Evolutionary conservation across 148 eudicot genomes (phyloP), one percentile per base, ranked within the genome.

Genomic region (Spergularia bocconei): DNA sequence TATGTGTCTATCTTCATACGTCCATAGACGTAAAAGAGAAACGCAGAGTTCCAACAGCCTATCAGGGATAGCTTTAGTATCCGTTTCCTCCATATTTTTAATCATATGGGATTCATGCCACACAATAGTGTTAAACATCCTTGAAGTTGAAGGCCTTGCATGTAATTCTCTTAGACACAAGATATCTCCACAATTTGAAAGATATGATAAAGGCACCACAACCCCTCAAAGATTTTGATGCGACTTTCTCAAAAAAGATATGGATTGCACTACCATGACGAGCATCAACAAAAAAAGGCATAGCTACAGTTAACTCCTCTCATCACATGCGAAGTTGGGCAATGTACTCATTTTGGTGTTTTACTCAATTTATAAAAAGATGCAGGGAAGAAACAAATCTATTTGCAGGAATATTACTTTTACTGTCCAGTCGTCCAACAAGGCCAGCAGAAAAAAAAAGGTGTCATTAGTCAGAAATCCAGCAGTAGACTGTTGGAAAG

Each of bases 171-270:
- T 44, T 44, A 44, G 48, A 44, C 48, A 44, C 48, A 44, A 44
- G 20, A 17, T 15, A 55, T 16, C 6, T 55, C n/a, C 14, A 63
- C 44, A 33, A 33, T 6, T 33, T 33, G 47, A 5, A 63, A 63
- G 67, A 41, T 44, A 63, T 59, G 20, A 58, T 17, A 23, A 59
- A 59, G 33, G 63, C 29, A 59, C 63, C 63, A 59, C 33, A 59
- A 59, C 4, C 19, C 11, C 29, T 59, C 62, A 20, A 7, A 20
- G 20, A n/a, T n/a, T 20, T 59, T 44, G 10, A 29, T 29, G 36
- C 36, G 36, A 29, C 36, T 29, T 29, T 29, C 4, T 29, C 36
- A 23, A 23, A 23, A 23, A 23, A 23, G 25, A 23, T 23, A 23
- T 23, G 61, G 61, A 57, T 29, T 29, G 36, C 2, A 29, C 36